phyloP scores from a whole-genome alignment of 257 asterid genomes.

The Mitragyna speciosa region DNA sequence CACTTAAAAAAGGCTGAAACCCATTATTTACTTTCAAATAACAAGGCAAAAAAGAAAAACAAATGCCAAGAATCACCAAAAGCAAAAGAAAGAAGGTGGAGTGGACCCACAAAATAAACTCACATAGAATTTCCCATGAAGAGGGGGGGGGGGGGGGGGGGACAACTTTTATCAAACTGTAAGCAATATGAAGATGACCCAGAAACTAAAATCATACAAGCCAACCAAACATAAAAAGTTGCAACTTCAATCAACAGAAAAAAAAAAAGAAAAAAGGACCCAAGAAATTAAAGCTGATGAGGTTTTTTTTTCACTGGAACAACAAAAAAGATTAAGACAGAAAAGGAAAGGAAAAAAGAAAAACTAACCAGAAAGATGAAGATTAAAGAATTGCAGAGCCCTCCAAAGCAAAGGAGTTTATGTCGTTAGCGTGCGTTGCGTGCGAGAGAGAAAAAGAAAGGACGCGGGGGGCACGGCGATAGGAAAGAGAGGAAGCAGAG shows the following conservation, averaged over 20 bases:
- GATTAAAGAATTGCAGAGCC: not conserved
- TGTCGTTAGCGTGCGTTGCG: not conserved
- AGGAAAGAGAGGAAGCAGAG: too few species aligned
- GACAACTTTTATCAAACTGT: too few species aligned
- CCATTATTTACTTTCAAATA: too few species aligned
- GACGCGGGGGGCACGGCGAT: too few species aligned
- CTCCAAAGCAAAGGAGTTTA: not conserved
- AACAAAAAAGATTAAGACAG: too few species aligned
- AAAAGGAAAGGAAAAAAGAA: not conserved
- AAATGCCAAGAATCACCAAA: not conserved
- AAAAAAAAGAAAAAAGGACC: not conserved
- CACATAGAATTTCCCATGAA: not conserved
- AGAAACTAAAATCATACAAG: not conserved
- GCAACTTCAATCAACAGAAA: not conserved
- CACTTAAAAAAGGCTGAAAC: not conserved
- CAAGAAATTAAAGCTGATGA: conserved; percentile 1
- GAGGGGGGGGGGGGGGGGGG: too few species aligned
- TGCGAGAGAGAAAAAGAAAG: not conserved
- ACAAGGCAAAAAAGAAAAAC: not conserved
- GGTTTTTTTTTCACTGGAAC: too few species aligned
- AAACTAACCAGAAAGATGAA: not conserved
- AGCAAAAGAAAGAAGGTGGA: not conserved
- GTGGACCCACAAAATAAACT: not conserved
- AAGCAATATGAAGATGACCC: not conserved
- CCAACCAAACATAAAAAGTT: not conserved